A percentile compares a stretch with the other conserved stretches of the same genome.
These are phyloP conservation scores for Nicotiana tabacum DNA, from an alignment of 257 asterid species.

Conservation along the genomic window DNA sequence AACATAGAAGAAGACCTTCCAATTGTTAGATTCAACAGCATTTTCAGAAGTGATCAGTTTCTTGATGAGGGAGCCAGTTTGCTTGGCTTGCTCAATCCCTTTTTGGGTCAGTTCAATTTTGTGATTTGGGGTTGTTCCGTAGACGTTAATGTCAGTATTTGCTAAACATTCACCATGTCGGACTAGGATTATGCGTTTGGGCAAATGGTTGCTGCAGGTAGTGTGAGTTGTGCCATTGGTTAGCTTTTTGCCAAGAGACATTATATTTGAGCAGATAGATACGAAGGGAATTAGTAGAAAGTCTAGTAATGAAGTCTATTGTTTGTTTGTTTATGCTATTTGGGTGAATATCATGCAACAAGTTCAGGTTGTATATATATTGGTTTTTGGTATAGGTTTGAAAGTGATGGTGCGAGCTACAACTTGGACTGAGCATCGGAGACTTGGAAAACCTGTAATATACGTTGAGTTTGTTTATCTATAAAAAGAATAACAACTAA, in stretches of 20 bases:
- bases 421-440: not conserved
- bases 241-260: not conserved
- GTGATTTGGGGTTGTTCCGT: constrained; percentile 16
- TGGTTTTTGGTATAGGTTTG: no score
- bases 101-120: constrained; percentile 16
- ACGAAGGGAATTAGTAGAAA: not conserved
- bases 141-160: constrained; percentile 14
- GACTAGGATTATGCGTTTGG: constrained; percentile 30
- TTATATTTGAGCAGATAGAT: not conserved
- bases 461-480: no score
- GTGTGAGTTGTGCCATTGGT: not conserved
- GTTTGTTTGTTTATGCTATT: not conserved
- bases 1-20: constrained; percentile 38
- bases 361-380: not conserved
- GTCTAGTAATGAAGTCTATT: not conserved
- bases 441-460: no score
- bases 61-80: constrained; percentile 16
- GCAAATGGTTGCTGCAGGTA: not conserved
- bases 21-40: not conserved
- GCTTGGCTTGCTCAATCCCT: constrained; percentile 23
- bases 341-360: not conserved
- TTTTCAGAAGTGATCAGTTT: constrained; percentile 12
- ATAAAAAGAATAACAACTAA: no score
- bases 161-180: constrained; percentile 32
- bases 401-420: not conserved